A percentile compares a stretch with the other conserved stretches of the same genome.
Evolutionary conservation across 257 asterid genomes (phyloP).

Genomic region (Solanum pimpinellifolium): DNA sequence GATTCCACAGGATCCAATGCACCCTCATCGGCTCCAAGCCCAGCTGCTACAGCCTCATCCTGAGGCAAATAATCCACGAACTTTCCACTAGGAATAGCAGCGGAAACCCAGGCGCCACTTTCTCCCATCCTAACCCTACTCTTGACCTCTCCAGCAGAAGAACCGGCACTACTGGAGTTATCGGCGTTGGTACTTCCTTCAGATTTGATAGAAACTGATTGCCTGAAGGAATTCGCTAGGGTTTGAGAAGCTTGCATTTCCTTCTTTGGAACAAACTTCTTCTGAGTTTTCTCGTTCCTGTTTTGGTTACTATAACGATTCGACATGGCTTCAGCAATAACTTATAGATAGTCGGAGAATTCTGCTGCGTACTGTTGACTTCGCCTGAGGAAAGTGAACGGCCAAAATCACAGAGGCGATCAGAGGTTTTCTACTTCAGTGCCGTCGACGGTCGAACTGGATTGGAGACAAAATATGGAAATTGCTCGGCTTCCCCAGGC

Average conservation of each 20-base stretch:
- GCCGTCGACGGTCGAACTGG: neutral
- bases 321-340: constrained; percentile 28
- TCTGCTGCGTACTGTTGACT: neutral
- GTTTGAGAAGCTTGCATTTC: constrained; percentile 18
- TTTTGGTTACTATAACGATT: constrained; percentile 29
- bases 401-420: neutral
- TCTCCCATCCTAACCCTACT: constrained; percentile 36
- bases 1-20: constrained; percentile 88
- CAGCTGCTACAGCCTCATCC: constrained; percentile 95
- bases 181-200: neutral
- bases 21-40: constrained; percentile 68
- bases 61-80: constrained; percentile 85
- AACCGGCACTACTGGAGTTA: constrained; percentile 13
- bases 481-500: neutral
- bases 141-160: constrained; percentile 2
- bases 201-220: constrained; percentile 51
- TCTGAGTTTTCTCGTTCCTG: constrained; percentile 34
- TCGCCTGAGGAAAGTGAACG: neutral
- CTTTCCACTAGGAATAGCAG: constrained; percentile 25
- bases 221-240: neutral
- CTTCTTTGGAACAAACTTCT: constrained; percentile 37
- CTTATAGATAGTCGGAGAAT: neutral
- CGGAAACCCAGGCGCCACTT: constrained; percentile 38
- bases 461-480: neutral
- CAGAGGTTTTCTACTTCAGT: neutral